These are phyloP conservation scores for Shiraia sp. DNA, from an alignment of 2,329 filamentous ascomycete species.

Conservation along the genomic window DNA sequence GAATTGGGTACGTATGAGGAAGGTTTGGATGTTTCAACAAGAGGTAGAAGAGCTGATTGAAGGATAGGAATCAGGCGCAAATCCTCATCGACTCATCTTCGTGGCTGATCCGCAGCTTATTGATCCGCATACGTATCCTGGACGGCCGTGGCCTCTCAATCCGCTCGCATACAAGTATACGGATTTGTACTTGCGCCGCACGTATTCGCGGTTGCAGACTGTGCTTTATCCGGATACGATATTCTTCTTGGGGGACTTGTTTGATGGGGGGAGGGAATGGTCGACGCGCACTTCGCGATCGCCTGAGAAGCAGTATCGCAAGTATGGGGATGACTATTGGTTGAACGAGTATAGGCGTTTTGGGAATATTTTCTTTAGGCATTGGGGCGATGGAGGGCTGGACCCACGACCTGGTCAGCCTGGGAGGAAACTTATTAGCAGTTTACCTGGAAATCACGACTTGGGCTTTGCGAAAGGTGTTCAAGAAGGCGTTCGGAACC, in stretches of 20 bases:
- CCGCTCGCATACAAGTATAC: slow-evolving; percentile 71
- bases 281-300: slow-evolving; percentile 61
- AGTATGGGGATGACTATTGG: slow-evolving; percentile 85
- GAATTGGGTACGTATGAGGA: slow-evolving; percentile 78
- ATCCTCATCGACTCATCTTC: slow-evolving; percentile 81
- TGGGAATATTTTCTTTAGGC: slow-evolving; percentile 77
- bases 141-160: slow-evolving; percentile 74
- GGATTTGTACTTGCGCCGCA: slow-evolving; percentile 85
- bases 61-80: slow-evolving; percentile 70
- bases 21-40: neutral
- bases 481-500: slow-evolving; percentile 75
- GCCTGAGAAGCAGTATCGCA: slow-evolving; percentile 70
- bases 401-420: slow-evolving; percentile 62
- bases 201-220: slow-evolving; percentile 77
- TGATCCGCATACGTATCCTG: slow-evolving; percentile 93
- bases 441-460: slow-evolving; percentile 92
- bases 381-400: slow-evolving; percentile 64
- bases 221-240: slow-evolving; percentile 81
- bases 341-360: slow-evolving; percentile 84
- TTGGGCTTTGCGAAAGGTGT: slow-evolving; percentile 87
- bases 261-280: slow-evolving; percentile 97
- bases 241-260: slow-evolving; percentile 90
- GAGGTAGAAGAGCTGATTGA: neutral
- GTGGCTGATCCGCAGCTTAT: slow-evolving; percentile 90
- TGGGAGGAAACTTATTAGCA: slow-evolving; percentile 78